Evolutionary conservation across 2,329 filamentous ascomycete species (phyloP).

Genomic region (Fusarium siculi): DNA sequence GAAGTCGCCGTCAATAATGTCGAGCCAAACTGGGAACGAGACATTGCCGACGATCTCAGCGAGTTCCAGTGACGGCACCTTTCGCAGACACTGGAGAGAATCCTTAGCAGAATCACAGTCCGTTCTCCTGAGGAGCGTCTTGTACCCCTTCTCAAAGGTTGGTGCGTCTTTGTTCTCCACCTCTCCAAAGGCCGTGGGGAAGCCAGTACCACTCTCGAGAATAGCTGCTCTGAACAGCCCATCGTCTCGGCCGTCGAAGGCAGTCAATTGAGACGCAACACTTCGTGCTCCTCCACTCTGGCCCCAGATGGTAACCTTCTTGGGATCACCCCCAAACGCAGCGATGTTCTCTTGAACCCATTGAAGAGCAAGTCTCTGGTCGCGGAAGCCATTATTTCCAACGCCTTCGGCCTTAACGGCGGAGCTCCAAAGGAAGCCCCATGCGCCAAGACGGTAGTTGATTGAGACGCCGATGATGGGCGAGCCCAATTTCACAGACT

Average conservation of each 20-base stretch:
- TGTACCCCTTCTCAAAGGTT: conserved; percentile 16
- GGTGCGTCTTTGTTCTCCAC: neutral
- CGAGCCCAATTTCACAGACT: conserved; percentile 24
- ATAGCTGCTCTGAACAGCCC: conserved; percentile 27
- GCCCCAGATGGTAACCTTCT: conserved; percentile 25
- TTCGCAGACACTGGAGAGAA: conserved; percentile 22
- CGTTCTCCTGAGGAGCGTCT: neutral
- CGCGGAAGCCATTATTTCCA: conserved; percentile 30
- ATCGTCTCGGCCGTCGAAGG: conserved; percentile 18
- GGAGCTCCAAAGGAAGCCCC: conserved; percentile 22
- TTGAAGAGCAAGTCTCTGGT: conserved; percentile 27
- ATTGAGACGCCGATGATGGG: conserved; percentile 27
- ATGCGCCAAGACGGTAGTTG: conserved; percentile 35
- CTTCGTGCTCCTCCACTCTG: conserved; percentile 32
- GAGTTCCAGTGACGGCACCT: conserved; percentile 15
- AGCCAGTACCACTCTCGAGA: conserved; percentile 26
- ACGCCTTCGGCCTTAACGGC: conserved; percentile 6
- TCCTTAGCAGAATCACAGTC: neutral
- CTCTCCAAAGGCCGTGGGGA: conserved; percentile 19
- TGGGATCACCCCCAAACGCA: conserved; percentile 22
- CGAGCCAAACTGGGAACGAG: conserved; percentile 27
- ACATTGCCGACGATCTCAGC: conserved; percentile 17
- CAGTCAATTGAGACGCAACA: conserved; percentile 28
- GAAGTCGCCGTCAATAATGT: conserved; percentile 21
- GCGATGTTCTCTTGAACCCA: conserved; percentile 31